These are phyloP conservation scores for Botryotinia narcissicola DNA, from an alignment of 2,329 filamentous ascomycete species.

Conservation along the genomic window DNA sequence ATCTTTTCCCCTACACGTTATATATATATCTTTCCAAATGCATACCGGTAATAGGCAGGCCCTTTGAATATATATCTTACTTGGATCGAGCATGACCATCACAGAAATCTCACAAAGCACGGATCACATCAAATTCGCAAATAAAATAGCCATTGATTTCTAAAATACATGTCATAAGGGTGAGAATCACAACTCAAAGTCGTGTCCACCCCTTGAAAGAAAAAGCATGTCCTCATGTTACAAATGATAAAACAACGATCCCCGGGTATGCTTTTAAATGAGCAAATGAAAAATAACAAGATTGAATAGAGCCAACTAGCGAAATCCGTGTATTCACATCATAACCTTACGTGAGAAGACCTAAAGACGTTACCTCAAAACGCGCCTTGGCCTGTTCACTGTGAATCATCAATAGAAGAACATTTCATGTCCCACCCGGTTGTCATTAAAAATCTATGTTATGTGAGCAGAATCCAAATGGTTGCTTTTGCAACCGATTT, in stretches of 20 bases:
- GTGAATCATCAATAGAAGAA: slow-evolving; percentile 20
- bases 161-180: slow-evolving; percentile 19
- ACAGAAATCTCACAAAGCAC: background rate
- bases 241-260: slow-evolving; percentile 4
- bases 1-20: background rate
- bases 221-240: slow-evolving; percentile 13
- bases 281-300: slow-evolving; percentile 18
- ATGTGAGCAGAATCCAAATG: slow-evolving; percentile 23
- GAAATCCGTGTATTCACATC: slow-evolving; percentile 22
- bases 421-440: slow-evolving; percentile 21
- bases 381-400: slow-evolving; percentile 20
- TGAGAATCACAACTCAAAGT: slow-evolving; percentile 7
- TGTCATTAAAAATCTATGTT: slow-evolving; percentile 23
- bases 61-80: background rate
- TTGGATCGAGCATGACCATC: background rate
- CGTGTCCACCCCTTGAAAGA: background rate
- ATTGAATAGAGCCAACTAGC: slow-evolving; percentile 15
- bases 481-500: slow-evolving; percentile 9
- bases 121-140: background rate
- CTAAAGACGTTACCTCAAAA: slow-evolving; percentile 21
- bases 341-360: slow-evolving; percentile 16
- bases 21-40: background rate
- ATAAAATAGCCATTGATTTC: slow-evolving; percentile 18
- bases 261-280: slow-evolving; percentile 18
- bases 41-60: background rate